Conservation (phyloP, 257 asterid species). For the Plectranthus barbatus region DNA sequence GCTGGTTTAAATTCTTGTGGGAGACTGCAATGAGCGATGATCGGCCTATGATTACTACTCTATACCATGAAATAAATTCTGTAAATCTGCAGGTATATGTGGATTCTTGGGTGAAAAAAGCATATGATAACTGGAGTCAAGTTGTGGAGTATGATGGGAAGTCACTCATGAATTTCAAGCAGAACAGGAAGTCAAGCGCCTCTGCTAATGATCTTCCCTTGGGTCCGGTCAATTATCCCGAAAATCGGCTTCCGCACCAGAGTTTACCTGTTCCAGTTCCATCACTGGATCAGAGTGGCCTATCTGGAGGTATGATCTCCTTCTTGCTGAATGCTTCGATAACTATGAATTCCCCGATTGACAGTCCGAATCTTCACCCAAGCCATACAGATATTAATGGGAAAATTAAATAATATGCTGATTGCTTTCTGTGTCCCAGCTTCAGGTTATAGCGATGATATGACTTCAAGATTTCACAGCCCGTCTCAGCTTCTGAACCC, state of each 20-base stretch:
- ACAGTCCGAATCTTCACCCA: no score
- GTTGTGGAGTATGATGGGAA: constrained; percentile 95
- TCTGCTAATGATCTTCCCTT: constrained; percentile 40
- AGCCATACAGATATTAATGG: no score
- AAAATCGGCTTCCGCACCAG: constrained; percentile 49
- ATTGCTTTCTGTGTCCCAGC: constrained; percentile 18
- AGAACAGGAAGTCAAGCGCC: constrained; percentile 39
- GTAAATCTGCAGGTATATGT: constrained; percentile 51
- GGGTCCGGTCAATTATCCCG: constrained; percentile 58
- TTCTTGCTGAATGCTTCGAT: neutral
- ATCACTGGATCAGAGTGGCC: constrained; percentile 42
- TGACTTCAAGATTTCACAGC: constrained; percentile 36
- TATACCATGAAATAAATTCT: constrained; percentile 4
- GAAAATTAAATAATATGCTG: no score
- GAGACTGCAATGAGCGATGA: no score
- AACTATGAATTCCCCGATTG: neutral
- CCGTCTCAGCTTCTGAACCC: no score
- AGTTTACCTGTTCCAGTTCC: constrained; percentile 38
- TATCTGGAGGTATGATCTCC: constrained; percentile 69
- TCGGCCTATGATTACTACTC: neutral
- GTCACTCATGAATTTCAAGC: constrained; percentile 63
- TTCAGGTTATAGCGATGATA: constrained; percentile 43
- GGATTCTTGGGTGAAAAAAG: constrained; percentile 82
- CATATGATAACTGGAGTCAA: constrained; percentile 88
- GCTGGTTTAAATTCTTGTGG: no score